Conservation (phyloP, 2,329 filamentous ascomycete genomes). For the Paecilomyces sp. region DNA sequence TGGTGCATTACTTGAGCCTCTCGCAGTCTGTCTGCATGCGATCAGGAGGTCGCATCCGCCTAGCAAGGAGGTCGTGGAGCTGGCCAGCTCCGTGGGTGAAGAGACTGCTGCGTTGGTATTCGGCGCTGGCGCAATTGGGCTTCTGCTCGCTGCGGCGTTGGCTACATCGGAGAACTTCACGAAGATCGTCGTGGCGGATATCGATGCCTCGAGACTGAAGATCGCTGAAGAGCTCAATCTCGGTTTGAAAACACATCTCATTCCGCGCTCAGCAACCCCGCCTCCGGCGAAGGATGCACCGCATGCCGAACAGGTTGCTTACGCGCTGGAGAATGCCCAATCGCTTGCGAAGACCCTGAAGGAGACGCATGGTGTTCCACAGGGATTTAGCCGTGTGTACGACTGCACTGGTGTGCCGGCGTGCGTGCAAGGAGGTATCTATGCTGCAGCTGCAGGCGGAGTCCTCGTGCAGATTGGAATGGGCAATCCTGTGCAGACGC, state of each 20-base stretch:
- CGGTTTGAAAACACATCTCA: conserved; percentile 28
- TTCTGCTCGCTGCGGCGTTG: conserved; percentile 53
- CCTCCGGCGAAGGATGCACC: conserved; percentile 24
- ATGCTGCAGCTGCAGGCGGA: conserved; percentile 41
- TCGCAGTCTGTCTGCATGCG: conserved; percentile 56
- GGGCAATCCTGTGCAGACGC: conserved; percentile 48
- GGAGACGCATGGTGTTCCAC: conserved; percentile 13
- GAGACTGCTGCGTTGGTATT: conserved; percentile 49
- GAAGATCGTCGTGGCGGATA: conserved; percentile 54
- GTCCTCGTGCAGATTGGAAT: conserved; percentile 51
- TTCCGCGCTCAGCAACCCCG: conserved; percentile 23
- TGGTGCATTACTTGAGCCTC: conserved; percentile 53
- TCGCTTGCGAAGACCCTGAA: conserved; percentile 25
- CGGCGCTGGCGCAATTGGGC: conserved; percentile 55
- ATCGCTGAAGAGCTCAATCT: conserved; percentile 43
- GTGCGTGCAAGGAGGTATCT: conserved; percentile 40
- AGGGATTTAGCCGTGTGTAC: conserved; percentile 38
- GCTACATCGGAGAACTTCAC: conserved; percentile 47
- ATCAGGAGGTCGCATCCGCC: conserved; percentile 48
- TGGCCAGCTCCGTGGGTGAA: conserved; percentile 34
- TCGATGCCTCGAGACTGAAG: conserved; percentile 48
- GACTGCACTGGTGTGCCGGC: conserved; percentile 40
- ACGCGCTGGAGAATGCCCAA: conserved; percentile 28
- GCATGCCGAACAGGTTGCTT: conserved; percentile 24
- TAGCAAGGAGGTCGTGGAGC: conserved; percentile 22